Percentiles rank a stretch among this genome's conserved stretches.
Conservation (phyloP, 2,329 filamentous ascomycete genomes). For the Trichoderma koningii region DNA sequence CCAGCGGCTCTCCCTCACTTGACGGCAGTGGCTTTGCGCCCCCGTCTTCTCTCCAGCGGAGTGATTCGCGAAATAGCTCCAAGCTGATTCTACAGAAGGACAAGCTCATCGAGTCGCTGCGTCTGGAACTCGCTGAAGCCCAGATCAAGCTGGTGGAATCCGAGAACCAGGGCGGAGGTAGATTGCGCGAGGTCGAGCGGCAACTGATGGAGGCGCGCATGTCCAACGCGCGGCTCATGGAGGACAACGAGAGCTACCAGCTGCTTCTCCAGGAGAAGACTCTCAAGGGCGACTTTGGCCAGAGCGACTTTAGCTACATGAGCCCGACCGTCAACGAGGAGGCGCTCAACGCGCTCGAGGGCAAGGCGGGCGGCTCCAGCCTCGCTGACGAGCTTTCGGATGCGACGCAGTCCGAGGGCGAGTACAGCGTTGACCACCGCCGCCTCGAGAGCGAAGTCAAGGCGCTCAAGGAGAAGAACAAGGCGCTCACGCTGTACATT, state of each 20-base stretch:
- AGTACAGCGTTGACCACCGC: constrained; percentile 56
- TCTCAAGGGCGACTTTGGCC: constrained; percentile 87
- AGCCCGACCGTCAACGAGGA: constrained; percentile 61
- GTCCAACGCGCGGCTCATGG: constrained; percentile 93
- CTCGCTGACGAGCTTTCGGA: constrained; percentile 81
- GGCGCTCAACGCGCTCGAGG: constrained; percentile 65
- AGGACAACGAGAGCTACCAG: constrained; percentile 98
- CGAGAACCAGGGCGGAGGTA: constrained; percentile 87
- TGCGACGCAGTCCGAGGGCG: constrained; percentile 51
- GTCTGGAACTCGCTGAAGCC: constrained; percentile 88
- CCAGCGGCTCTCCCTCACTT: constrained; percentile 65
- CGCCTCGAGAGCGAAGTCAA: constrained; percentile 78
- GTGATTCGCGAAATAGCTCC: constrained; percentile 85
- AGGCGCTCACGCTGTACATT: constrained; percentile 95
- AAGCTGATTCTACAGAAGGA: constrained; percentile 93
- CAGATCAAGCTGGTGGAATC: constrained; percentile 95
- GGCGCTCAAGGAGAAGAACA: constrained; percentile 87
- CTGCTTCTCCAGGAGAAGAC: constrained; percentile 93
- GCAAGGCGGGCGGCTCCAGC: constrained; percentile 55
- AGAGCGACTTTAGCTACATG: constrained; percentile 76
- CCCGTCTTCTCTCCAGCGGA: constrained; percentile 78
- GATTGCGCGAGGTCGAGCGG: constrained; percentile 86
- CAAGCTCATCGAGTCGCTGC: constrained; percentile 88
- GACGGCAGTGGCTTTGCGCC: constrained; percentile 83
- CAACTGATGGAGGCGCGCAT: constrained; percentile 89